Conservation (phyloP, 306 rosid species). For the Citrullus mucosospermus region DNA sequence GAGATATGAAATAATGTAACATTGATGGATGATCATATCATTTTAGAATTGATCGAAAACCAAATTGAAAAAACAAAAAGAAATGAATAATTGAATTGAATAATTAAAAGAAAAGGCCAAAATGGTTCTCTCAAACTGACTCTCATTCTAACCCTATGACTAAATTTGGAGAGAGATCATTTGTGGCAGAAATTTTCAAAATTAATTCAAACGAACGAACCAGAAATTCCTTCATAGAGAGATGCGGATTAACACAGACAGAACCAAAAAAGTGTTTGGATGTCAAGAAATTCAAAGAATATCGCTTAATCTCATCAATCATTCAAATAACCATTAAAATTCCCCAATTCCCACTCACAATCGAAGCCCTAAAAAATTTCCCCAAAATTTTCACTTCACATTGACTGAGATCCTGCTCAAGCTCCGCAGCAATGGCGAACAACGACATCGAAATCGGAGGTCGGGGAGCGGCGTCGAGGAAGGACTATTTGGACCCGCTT, state of each 20-base stretch:
- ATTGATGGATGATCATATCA: too few species aligned
- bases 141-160: background rate
- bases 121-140: background rate
- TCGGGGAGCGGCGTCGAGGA: background rate
- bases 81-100: background rate
- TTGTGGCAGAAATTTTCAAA: background rate
- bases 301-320: background rate
- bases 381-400: background rate
- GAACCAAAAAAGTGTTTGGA: background rate
- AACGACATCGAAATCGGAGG: background rate
- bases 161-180: background rate
- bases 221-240: background rate
- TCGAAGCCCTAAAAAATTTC: background rate
- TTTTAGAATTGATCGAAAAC: too few species aligned
- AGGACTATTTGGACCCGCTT: background rate
- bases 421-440: background rate
- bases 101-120: background rate
- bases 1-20: too few species aligned
- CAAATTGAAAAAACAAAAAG: background rate
- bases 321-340: background rate
- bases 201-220: background rate
- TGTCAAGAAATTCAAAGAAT: background rate
- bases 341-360: background rate
- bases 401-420: background rate
- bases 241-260: background rate